Evolutionary conservation across 208 protist species (phyloP), one percentile per base, ranked within the genome.

Genomic region (Phytomonas sp.): DNA sequence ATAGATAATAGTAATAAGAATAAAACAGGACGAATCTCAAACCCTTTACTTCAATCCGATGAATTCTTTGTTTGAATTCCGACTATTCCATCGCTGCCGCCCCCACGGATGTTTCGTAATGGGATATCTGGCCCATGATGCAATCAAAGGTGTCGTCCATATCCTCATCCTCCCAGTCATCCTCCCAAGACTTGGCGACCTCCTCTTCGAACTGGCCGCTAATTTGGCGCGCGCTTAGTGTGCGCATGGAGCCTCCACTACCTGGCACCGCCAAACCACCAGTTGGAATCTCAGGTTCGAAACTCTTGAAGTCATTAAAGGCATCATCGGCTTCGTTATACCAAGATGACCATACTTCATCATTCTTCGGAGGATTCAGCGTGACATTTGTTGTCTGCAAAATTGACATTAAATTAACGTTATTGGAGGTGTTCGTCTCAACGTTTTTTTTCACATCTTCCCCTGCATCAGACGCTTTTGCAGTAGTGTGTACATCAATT

Each of bases 111-210:
- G 82, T 85, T 45, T 84, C 79, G 7, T 83, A 70, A 60, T 84
- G 76, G 0, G 78, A 81, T 63, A 96, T 93, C 64, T 87, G 76
- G 5, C 88, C 91, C 79, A 96, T 96, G 49, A 94, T 88, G 29
- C 81, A 69, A 65, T 96, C 91, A 67, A 93, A 93, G 49, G 91
- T 96, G 76, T 96, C 91, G 69, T 94, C 88, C n/a, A 94, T 76
- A 65, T 96, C 91, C 70, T 96, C 91, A 76, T 96, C 91, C 72
- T 96, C 91, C 91, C 91, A 96, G 71, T 96, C 91, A 79, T 96
- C 91, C 66, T 96, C 88, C 87, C 88, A 96, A 40, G 82, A 88
- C 77, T 93, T 91, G 68, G 85, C 75, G 63, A 96, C 91, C 76
- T 96, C 91, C 45, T 94, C 88, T 36, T 96, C 91, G 60, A 96